phyloP scores from a whole-genome alignment of 164 flowering plant species.

The Vitis labrusca region DNA sequence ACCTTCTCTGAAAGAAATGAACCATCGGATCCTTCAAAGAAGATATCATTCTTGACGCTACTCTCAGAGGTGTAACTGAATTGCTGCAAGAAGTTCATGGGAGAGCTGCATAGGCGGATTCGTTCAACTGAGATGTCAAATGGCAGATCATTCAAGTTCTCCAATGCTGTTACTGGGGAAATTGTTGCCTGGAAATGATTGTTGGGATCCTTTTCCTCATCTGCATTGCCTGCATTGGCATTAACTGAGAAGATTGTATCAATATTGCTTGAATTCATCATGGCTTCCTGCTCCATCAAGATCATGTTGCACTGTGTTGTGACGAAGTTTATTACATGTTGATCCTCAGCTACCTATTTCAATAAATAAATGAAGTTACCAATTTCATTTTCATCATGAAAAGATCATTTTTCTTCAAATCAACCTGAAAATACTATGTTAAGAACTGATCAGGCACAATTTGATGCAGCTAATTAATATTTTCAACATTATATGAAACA shows the following conservation, averaged over 20 bases:
- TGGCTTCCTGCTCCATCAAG: slow-evolving; percentile 38
- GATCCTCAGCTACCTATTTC: slow-evolving; percentile 61
- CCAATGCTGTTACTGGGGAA: slow-evolving; percentile 19
- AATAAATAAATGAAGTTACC: too few relatives aligned
- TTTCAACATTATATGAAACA: neutral
- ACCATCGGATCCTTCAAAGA: slow-evolving; percentile 33
- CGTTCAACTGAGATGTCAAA: slow-evolving; percentile 26
- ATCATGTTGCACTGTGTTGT: slow-evolving; percentile 39
- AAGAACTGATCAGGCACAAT: neutral
- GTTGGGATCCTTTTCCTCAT: slow-evolving; percentile 8
- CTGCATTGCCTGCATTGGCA: neutral
- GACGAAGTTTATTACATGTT: slow-evolving; percentile 45
- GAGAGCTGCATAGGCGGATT: slow-evolving; percentile 26
- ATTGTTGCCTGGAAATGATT: slow-evolving; percentile 22
- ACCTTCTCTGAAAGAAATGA: slow-evolving; percentile 20
- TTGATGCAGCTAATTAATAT: too few relatives aligned
- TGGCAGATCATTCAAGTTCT: slow-evolving; percentile 25
- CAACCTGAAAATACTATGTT: neutral
- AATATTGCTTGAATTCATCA: slow-evolving; percentile 20
- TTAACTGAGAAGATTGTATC: slow-evolving; percentile 16
- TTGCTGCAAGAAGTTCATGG: slow-evolving; percentile 40
- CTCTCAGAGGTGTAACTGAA: slow-evolving; percentile 17
- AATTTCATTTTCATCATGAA: too few relatives aligned
- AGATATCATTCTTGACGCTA: slow-evolving; percentile 16
- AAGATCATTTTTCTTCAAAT: too few relatives aligned